Evolutionary conservation across 2,329 filamentous ascomycete genomes (phyloP), one percentile per base, ranked within the genome.

Genomic region (Trichothecium sympodiale): DNA sequence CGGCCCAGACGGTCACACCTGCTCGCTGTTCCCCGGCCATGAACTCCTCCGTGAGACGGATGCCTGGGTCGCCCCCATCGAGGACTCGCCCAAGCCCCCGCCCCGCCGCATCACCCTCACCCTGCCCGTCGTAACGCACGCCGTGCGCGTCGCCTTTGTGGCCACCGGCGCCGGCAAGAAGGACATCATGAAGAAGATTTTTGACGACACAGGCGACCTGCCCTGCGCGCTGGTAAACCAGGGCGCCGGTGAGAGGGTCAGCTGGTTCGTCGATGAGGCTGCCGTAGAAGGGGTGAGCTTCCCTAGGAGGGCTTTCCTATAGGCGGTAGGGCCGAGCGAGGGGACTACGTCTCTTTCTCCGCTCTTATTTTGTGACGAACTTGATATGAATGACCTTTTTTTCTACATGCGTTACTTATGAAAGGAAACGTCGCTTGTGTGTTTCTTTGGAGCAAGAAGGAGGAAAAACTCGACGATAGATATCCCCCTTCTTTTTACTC

Each of bases 1-100:
- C 56, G 91, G 91, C 0, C 89, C 91, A 12, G 91, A 96, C 58
- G 91, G 91, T 35, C 91, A 98, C 65, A 96, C 91, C 25, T 96
- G 91, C 77, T 91, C 83, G 49, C 69, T 98, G 35, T 98, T 98
- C 69, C 91, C 91, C 5, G 82, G 81, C 37, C 89, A 95, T 55
- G 74, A 80, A 39, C 72, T 96, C 36, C 72, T 96, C 46, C 78
- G 87, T 44, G 89, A 96, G 65, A 75, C 75, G 26, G 80, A 79
- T 50, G 86, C 89, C 36, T 98, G 91, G 91, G 86, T 96, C 30
- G 81, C 88, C 12, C 76, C 86, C 31, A 93, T 95, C 53, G 78
- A 82, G 51, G 85, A 96, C 65, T 94, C 86, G 30, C 91, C 91
- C 34, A 98, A 98, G 72, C 89, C 89, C 28, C 91, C 91, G 31